Conservation (phyloP, 2,329 filamentous ascomycete species). For the Bertia moriformis region DNA sequence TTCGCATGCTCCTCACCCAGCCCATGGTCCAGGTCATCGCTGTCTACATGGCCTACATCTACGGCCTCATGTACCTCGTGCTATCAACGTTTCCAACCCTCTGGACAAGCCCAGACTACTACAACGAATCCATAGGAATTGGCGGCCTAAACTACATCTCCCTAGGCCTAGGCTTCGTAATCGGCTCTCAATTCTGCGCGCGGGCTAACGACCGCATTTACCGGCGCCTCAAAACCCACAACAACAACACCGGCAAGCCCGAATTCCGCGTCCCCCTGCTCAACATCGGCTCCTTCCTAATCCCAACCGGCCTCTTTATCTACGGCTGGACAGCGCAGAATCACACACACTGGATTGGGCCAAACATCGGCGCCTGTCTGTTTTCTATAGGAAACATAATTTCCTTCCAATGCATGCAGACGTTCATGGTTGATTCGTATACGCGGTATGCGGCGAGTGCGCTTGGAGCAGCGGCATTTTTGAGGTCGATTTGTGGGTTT, state of each 20-base stretch:
- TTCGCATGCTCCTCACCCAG: slow-evolving; percentile 33
- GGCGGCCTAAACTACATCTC: slow-evolving; percentile 11
- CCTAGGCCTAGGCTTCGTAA: background rate
- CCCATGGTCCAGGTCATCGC: slow-evolving; percentile 34
- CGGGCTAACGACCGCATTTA: background rate
- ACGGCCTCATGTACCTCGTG: slow-evolving; percentile 37
- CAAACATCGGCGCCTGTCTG: slow-evolving; percentile 33
- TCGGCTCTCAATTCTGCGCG: background rate
- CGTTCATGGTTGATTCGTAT: slow-evolving; percentile 33
- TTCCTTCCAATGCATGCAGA: slow-evolving; percentile 33
- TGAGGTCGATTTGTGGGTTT: background rate
- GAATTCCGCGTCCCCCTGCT: slow-evolving; percentile 35
- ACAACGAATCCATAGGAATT: slow-evolving; percentile 17
- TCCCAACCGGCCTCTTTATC: slow-evolving; percentile 33
- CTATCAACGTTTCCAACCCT: slow-evolving; percentile 32
- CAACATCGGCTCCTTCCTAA: slow-evolving; percentile 31
- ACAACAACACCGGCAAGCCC: slow-evolving; percentile 12
- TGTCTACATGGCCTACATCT: slow-evolving; percentile 29
- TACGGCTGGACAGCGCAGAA: slow-evolving; percentile 40
- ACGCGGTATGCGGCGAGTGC: slow-evolving; percentile 6
- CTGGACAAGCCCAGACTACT: slow-evolving; percentile 15
- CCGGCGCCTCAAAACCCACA: slow-evolving; percentile 8
- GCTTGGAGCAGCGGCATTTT: background rate
- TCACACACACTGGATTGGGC: slow-evolving; percentile 34
- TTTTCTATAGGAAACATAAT: slow-evolving; percentile 33